A percentile compares a stretch with the other conserved stretches of the same genome.
phyloP scores from a whole-genome alignment of 164 flowering plant species.

The Cinnamomum micranthum region DNA sequence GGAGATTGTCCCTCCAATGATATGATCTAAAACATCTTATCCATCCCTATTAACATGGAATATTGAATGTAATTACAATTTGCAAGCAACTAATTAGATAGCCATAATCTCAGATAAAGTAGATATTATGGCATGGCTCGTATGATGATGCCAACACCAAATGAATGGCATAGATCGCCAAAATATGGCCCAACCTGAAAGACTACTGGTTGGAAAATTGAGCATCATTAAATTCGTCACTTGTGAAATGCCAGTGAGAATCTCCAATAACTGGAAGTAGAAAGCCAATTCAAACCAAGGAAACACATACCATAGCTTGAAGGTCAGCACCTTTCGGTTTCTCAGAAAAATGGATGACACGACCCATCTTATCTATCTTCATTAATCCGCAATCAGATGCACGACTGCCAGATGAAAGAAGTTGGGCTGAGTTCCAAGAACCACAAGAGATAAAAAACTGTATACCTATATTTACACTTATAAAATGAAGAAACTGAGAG shows the following conservation, averaged over 20 bases:
- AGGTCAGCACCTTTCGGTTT: constrained; percentile 83
- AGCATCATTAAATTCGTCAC: background rate
- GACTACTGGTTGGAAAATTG: background rate
- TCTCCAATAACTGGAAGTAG: background rate
- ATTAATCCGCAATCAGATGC: constrained; percentile 94
- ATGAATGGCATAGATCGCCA: no score
- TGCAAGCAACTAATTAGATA: no score
- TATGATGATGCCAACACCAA: no score
- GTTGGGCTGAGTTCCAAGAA: constrained; percentile 6
- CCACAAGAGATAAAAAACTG: background rate
- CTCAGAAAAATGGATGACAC: constrained; percentile 77
- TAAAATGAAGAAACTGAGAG: background rate
- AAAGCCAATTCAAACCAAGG: background rate
- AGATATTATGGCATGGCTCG: no score
- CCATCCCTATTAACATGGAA: no score
- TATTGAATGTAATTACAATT: no score
- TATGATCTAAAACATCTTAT: no score
- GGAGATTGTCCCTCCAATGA: no score
- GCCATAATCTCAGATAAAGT: no score
- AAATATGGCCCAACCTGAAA: background rate
- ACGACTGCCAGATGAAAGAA: constrained; percentile 50
- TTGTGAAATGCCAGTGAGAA: background rate
- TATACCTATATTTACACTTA: background rate
- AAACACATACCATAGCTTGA: constrained; percentile 61
- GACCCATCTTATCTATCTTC: constrained; percentile 72